phyloP scores from a whole-genome alignment of 1,284 basidiomycete genomes.

The Tetrapyrgos nigripes region DNA sequence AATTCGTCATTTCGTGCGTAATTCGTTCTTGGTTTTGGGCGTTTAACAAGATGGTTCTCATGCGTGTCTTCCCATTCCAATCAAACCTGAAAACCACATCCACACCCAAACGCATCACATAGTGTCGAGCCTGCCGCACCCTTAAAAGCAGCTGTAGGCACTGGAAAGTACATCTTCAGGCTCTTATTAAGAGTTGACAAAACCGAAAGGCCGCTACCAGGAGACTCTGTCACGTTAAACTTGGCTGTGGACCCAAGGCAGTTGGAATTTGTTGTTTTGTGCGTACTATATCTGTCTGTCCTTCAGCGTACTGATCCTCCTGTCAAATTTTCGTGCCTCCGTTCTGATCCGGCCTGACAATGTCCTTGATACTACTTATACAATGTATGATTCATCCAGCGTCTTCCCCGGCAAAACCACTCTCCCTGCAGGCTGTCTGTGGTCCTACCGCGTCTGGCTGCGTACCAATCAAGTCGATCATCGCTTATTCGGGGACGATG shows the following conservation, averaged over 20 bases:
- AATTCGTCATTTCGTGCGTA: slow-evolving; percentile 54
- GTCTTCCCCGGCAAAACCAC: slow-evolving; percentile 60
- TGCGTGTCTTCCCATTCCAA: neutral
- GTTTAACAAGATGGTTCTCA: neutral
- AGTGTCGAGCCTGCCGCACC: slow-evolving; percentile 54
- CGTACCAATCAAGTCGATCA: slow-evolving; percentile 58
- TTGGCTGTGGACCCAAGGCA: slow-evolving; percentile 56
- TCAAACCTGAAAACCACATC: neutral
- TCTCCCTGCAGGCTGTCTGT: slow-evolving; percentile 54
- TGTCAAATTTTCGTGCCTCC: too few relatives aligned
- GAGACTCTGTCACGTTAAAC: slow-evolving; percentile 49
- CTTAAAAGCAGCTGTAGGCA: slow-evolving; percentile 35
- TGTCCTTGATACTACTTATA: too few relatives aligned
- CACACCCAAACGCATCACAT: neutral
- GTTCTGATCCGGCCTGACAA: too few relatives aligned
- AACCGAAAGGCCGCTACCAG: slow-evolving; percentile 57
- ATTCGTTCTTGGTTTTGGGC: neutral
- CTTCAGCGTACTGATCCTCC: too few relatives aligned
- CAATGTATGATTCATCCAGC: slow-evolving; percentile 38
- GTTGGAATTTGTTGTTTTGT: slow-evolving; percentile 67
- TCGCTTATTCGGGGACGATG: slow-evolving; percentile 62
- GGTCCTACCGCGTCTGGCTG: slow-evolving; percentile 65
- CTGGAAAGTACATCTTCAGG: slow-evolving; percentile 53
- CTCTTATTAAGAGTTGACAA: slow-evolving; percentile 58
- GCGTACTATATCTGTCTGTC: slow-evolving; percentile 21